Base-by-base conservation (phyloP, 768 basidiomycete species). In the Macrolepiota dolichaula region DNA sequence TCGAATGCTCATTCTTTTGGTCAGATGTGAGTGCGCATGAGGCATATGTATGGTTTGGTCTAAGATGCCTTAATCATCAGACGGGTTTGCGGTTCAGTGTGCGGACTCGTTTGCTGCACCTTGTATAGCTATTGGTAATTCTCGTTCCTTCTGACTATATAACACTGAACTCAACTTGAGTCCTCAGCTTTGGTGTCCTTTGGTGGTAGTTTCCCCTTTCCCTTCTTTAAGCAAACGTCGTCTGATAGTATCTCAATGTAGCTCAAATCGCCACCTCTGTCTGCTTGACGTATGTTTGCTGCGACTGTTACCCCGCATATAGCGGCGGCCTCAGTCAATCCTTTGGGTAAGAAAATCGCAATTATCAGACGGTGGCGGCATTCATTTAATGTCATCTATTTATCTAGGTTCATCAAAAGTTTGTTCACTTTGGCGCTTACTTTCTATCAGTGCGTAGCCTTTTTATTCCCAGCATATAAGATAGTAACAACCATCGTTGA, bases 261-360 rank as follows among this genome's bases (percentile, higher is more conserved):
- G 75, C 72, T 7, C 74, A 76, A 64, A 75, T 76, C 29, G 61
- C 73, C 29, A 68, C 68, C 4, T 74, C 74, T 0, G 72, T 76
- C 1, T 73, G 72, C 53, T 74, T 74, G 62, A 75, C 75, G 2
- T 76, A 77, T 52, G 74, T 73, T 59, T 76, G 74, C 57, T 70
- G 74, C 55, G 76, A 76, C 63, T 77, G 76, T 60, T 75, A 75
- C 62, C 68, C 71, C 5, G 67, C 69, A 3, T 63, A 71, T 38
- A 76, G 74, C 59, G 73, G 72, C 56, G 76, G 76, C 44, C 71
- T 74, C 36, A 74, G 74, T 59, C 74, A 73, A 55, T 75, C 73
- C 58, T 75, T 77, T 63, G 75, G 72, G 75, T 75, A 49, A 2
- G 71, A 15, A 13, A n/a, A 13, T 13, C n/a, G 15, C 4, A 66